Evolutionary conservation across 192 early-diverging fungal species (phyloP), one percentile per base, ranked within the genome.

Genomic region (Mycoemilia scoparia): DNA sequence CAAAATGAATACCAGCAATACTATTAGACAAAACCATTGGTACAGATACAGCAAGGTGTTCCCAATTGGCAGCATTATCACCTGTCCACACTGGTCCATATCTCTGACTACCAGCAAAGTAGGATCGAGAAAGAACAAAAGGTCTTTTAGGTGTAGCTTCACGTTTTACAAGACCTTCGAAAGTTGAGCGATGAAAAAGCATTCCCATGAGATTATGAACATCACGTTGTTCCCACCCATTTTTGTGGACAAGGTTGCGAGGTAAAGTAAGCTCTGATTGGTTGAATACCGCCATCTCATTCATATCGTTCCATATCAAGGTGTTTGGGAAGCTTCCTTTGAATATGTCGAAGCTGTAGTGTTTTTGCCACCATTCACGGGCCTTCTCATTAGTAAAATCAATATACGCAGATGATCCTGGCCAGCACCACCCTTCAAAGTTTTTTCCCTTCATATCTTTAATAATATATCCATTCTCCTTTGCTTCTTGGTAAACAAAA

Each of bases 221-320:
- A 10, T 83, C 78, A 28, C 95, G 87, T 46, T 96, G 90, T 57
- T 99, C 95, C 58, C 76, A 74, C 29, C 73, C 73, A 21, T 71
- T 79, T 50, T 75, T 46, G 51, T 99, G 95, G 39, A 87, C 58
- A 30, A 75, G 64, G 51, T 96, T 90, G 63, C 93, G 96, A 26
- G 73, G 83, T 70, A 92, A 84, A 3, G 92, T 92, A 28, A 87
- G 89, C 44, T 99, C 95, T 16, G 95, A 90, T 0, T 92, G 91
- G 56, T 61, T 93, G 49, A 99, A 99, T 3, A 99, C 79, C 4
- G 82, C 77, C 1, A 89, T 91, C 61, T 99, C 95, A 51, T 99
- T 99, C 95, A 99, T 99, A 44, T 99, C 95, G 57, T 95, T 96
- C 95, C 95, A 99, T 2, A 86, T 77, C 55, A 80, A 87, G 12